Conservation (phyloP, 1,284 basidiomycete species). For the Leucoagaricus sp. region DNA sequence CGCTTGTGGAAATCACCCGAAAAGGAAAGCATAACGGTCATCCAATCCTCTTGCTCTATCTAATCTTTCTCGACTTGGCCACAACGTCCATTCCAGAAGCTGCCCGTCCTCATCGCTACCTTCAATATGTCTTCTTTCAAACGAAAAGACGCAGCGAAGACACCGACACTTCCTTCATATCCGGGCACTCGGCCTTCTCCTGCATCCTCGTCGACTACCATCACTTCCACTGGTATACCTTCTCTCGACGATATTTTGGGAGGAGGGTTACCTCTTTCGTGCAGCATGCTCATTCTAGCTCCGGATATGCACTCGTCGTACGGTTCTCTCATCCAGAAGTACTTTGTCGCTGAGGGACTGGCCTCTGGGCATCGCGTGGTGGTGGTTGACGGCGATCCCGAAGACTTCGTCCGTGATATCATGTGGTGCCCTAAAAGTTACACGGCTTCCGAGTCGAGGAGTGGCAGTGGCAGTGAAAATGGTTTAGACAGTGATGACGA, state of each 20-base stretch:
- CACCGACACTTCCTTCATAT: constrained; percentile 35
- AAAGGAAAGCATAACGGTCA: background rate
- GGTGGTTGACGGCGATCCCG: constrained; percentile 63
- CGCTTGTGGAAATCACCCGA: background rate
- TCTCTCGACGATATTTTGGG: constrained; percentile 96
- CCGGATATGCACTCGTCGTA: constrained; percentile 88
- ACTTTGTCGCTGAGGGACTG: constrained; percentile 87
- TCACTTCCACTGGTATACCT: constrained; percentile 87
- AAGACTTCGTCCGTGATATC: constrained; percentile 62
- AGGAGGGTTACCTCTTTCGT: constrained; percentile 88
- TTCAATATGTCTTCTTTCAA: constrained; percentile 83
- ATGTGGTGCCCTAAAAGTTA: constrained; percentile 71
- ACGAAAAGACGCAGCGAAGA: constrained; percentile 54
- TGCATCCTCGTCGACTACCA: constrained; percentile 57
- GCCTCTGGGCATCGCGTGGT: constrained; percentile 68
- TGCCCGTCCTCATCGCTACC: background rate
- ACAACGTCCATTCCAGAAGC: background rate
- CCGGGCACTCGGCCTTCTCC: constrained; percentile 69
- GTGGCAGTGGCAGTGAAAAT: constrained; percentile 29
- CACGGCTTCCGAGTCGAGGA: constrained; percentile 20
- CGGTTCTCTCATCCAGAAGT: constrained; percentile 84
- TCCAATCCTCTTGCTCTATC: background rate
- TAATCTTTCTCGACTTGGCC: constrained; percentile 1
- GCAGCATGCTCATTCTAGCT: constrained; percentile 71
- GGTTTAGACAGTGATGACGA: constrained; percentile 43